Conservation (phyloP, 202 grass and related monocot genomes). For the Miscanthus sacchariflorus region DNA sequence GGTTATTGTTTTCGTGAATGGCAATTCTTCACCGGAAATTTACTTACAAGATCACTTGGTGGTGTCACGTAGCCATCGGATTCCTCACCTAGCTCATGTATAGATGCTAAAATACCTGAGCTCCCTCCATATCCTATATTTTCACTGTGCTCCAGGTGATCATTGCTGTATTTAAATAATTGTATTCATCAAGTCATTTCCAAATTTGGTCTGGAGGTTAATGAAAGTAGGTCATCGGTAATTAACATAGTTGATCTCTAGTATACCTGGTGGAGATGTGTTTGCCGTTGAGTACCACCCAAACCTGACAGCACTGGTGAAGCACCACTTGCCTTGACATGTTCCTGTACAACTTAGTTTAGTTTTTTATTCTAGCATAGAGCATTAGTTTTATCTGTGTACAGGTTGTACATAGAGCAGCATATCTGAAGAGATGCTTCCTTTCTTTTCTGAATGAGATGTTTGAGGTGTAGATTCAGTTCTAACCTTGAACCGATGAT, state of each 20-base stretch:
- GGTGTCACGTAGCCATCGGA: constrained; percentile 53
- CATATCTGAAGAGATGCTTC: constrained; percentile 14
- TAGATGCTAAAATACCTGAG: constrained; percentile 47
- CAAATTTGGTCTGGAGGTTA: constrained; percentile 32
- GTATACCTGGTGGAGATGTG: constrained; percentile 57
- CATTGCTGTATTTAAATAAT: constrained; percentile 53
- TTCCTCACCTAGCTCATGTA: constrained; percentile 53
- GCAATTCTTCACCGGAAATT: neutral
- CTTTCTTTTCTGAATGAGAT: neutral
- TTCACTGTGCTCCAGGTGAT: constrained; percentile 41
- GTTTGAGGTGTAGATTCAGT: neutral
- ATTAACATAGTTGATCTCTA: constrained; percentile 28
- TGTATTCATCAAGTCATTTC: constrained; percentile 34
- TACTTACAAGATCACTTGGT: constrained; percentile 52
- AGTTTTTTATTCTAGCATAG: constrained; percentile 10
- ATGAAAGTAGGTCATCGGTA: constrained; percentile 27
- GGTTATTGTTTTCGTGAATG: neutral
- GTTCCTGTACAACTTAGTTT: constrained; percentile 47
- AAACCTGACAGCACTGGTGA: constrained; percentile 54
- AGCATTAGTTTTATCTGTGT: neutral
- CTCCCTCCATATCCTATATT: constrained; percentile 46
- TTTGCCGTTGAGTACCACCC: constrained; percentile 59
- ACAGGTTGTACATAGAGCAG: constrained; percentile 18
- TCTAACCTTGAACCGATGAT: constrained; percentile 66
- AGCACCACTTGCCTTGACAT: constrained; percentile 52